phyloP scores from a whole-genome alignment of 192 early-diverging fungal genomes.

The Entomortierella chlamydospora region DNA sequence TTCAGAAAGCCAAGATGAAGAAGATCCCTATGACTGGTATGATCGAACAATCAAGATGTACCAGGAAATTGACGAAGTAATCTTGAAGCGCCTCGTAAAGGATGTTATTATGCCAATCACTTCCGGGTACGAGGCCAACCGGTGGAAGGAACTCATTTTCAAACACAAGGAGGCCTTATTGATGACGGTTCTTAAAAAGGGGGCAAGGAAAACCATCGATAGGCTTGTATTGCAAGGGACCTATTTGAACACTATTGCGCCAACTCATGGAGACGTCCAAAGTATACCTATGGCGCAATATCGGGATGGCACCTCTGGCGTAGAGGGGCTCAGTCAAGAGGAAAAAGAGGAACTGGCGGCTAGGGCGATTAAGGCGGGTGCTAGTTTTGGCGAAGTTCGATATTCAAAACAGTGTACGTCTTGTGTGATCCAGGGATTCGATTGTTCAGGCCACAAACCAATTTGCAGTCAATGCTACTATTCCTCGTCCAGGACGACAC shows the following conservation, averaged over 20 bases:
- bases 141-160: no score
- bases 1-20: no score
- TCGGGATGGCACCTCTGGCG: neutral
- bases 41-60: no score
- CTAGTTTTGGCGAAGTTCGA: neutral
- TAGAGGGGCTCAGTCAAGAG: no score
- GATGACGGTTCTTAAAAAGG: neutral
- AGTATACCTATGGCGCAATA: neutral
- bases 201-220: neutral
- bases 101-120: no score
- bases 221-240: neutral
- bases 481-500: conserved; percentile 4
- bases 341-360: no score
- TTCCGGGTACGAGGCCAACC: no score
- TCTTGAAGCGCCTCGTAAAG: no score
- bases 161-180: neutral
- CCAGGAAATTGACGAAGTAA: no score
- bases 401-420: conserved; percentile 21
- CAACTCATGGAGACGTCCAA: neutral
- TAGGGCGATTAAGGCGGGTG: neutral
- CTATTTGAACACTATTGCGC: neutral
- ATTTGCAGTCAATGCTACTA: conserved; percentile 41
- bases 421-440: conserved; percentile 24
- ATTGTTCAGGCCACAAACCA: conserved; percentile 41
- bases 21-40: no score